Base-by-base conservation (phyloP, 257 asterid species). In the Jacaranda mimosifolia region DNA sequence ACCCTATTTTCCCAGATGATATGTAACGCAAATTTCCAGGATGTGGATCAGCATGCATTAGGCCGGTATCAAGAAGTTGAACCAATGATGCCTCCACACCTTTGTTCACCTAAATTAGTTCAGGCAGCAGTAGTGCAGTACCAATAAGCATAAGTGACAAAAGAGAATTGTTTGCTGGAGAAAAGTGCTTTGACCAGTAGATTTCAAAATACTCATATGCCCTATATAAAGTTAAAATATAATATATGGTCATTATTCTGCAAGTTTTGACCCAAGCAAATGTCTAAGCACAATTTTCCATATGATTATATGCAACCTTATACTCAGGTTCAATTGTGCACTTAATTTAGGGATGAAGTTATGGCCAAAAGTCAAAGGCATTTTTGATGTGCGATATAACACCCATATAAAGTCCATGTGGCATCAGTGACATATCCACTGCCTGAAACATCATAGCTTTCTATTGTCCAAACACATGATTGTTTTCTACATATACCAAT, bases 61-160 rank as follows among this genome's bases (percentile, higher is more conserved):
- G 68, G 70, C 99, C 99, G 87, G 98, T 95, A 75, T 95, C 99
- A 60, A 95, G 97, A 82, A 95, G 97, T 88, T 95, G 99, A 81
- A 95, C 55, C 52, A 95, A 72, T 67, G 98, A 80, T 86, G 98
- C 97, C 83, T 93, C 97, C 71, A 95, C 97, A 63, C 99, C 99
- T 84, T 90, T 95, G 85, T 82, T 91, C 74, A 90, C 98, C 99
- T 95, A 80, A 63, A 79, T 75, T 26, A 75, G 70, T 70, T 63
- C 73, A 77, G 63, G 45, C 68, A 75, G 63, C 81, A 71, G 60
- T 38, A 77, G 63, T 59, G 63, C 81, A 71, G 60, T 38, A 77
- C 67, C 63, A 72, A 69, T 17, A 59, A 70, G 68, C 80, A 74
- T 10, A 64, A 75, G 62, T 40, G 72, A 51, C 4, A 51, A 58